phyloP scores from a whole-genome alignment of 106 monocot species.

The Alisma plantagoaquatica region DNA sequence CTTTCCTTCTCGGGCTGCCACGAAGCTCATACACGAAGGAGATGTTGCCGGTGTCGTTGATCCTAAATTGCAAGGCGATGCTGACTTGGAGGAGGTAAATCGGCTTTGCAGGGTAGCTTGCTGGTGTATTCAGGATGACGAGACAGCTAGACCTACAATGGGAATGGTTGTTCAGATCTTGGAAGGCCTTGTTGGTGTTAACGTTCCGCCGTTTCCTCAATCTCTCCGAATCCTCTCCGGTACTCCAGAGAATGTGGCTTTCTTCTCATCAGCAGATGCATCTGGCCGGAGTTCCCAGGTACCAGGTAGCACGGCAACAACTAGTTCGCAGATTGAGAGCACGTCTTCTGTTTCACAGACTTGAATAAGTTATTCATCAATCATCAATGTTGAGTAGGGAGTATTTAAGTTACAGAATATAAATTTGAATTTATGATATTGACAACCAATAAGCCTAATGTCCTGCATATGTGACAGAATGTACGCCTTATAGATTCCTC shows the following conservation, averaged over 20 bases:
- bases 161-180: slow-evolving; percentile 10
- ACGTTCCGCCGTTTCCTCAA: slow-evolving; percentile 10
- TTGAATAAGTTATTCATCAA: no score
- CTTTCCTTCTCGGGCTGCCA: slow-evolving; percentile 11
- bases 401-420: no score
- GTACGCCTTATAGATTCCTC: no score
- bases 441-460: no score
- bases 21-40: not conserved
- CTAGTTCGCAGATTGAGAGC: no score
- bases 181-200: slow-evolving; percentile 7
- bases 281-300: not conserved
- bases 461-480: no score
- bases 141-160: slow-evolving; percentile 9
- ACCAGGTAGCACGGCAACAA: no score
- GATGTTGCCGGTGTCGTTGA: not conserved
- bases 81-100: slow-evolving; percentile 2
- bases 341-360: no score
- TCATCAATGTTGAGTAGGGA: no score
- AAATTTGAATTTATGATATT: no score
- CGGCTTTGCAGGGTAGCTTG: slow-evolving; percentile 4
- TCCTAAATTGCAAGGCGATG: slow-evolving; percentile 2
- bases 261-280: not conserved
- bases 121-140: slow-evolving; percentile 20
- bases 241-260: slow-evolving; percentile 1
- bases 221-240: not conserved